Evolutionary conservation across 805 yeast genomes (phyloP).

Genomic region (Komagataella pseudopastoris): DNA sequence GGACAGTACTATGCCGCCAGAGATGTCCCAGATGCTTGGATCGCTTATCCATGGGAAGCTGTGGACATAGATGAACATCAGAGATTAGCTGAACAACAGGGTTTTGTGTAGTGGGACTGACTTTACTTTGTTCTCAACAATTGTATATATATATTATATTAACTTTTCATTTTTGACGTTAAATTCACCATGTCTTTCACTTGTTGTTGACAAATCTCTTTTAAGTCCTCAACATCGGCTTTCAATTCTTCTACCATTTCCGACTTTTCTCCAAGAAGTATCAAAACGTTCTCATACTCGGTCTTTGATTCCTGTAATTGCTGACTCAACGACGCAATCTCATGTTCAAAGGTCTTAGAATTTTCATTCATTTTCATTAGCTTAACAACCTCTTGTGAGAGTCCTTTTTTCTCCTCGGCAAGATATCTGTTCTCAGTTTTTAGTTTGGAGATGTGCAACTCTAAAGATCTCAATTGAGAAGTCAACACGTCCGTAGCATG

Average conservation of each 20-base stretch:
- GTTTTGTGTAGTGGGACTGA: conserved; percentile 12
- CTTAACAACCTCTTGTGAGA: conserved; percentile 54
- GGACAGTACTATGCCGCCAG: conserved; percentile 64
- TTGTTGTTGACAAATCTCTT: conserved; percentile 71
- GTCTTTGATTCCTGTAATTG: conserved; percentile 25
- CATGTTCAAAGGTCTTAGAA: conserved; percentile 3
- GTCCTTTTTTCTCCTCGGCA: conserved; percentile 43
- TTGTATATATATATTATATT: neutral
- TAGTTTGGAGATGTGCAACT: conserved; percentile 56
- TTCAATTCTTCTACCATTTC: conserved; percentile 75
- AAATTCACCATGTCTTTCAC: conserved; percentile 70
- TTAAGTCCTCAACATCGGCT: conserved; percentile 83
- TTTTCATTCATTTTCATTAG: conserved; percentile 40
- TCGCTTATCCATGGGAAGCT: conserved; percentile 89
- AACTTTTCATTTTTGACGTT: conserved; percentile 26
- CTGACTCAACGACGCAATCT: conserved; percentile 18
- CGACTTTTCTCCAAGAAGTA: conserved; percentile 72
- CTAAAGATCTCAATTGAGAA: conserved; percentile 63
- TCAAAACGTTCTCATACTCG: conserved; percentile 39
- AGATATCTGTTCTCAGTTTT: conserved; percentile 48
- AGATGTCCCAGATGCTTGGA: conserved; percentile 69
- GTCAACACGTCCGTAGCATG: neutral
- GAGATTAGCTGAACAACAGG: conserved; percentile 48
- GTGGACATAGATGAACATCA: conserved; percentile 71
- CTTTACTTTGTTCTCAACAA: too few relatives aligned